These are phyloP conservation scores for Thalassia testudinum DNA, from an alignment of 116 monocot species.

Conservation along the genomic window DNA sequence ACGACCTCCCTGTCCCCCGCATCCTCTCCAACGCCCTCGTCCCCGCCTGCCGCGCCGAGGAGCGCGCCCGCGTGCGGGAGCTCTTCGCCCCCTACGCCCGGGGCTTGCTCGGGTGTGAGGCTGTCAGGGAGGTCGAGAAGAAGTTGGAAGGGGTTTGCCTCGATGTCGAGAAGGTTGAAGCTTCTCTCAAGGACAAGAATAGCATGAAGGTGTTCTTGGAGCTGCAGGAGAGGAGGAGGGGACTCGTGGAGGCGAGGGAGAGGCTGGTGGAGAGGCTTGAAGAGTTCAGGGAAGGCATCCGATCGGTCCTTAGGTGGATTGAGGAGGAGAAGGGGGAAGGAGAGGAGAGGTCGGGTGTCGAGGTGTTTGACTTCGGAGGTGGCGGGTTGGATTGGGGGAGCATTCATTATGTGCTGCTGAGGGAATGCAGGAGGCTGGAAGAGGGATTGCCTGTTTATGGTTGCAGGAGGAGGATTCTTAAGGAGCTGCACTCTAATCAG, in stretches of 20 bases:
- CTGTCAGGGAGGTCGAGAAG: slow-evolving; percentile 12
- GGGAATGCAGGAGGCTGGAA: slow-evolving; percentile 68
- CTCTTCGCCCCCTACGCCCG: slow-evolving; percentile 27
- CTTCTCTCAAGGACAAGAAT: slow-evolving; percentile 1
- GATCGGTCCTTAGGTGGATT: slow-evolving; percentile 1
- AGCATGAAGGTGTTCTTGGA: neutral
- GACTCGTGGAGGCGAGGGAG: slow-evolving; percentile 30
- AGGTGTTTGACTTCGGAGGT: slow-evolving; percentile 24
- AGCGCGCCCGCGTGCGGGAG: slow-evolving; percentile 12
- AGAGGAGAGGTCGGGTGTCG: slow-evolving; percentile 4
- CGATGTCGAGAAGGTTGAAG: slow-evolving; percentile 12
- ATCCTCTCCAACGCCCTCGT: slow-evolving; percentile 6
- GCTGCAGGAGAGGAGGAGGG: slow-evolving; percentile 10
- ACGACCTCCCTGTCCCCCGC: slow-evolving; percentile 13
- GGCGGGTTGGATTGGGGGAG: slow-evolving; percentile 28
- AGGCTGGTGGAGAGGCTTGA: slow-evolving; percentile 20
- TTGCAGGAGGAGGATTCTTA: slow-evolving; percentile 41
- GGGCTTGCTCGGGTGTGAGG: slow-evolving; percentile 14
- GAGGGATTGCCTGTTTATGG: slow-evolving; percentile 65
- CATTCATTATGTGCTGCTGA: slow-evolving; percentile 26
- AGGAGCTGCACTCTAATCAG: slow-evolving; percentile 34
- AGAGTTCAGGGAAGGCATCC: slow-evolving; percentile 42
- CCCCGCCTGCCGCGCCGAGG: slow-evolving; percentile 5
- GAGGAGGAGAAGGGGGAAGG: neutral
- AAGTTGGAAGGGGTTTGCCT: slow-evolving; percentile 9